Conservation (phyloP, 2,329 filamentous ascomycete species). For the Pseudogymnoascus sp. region DNA sequence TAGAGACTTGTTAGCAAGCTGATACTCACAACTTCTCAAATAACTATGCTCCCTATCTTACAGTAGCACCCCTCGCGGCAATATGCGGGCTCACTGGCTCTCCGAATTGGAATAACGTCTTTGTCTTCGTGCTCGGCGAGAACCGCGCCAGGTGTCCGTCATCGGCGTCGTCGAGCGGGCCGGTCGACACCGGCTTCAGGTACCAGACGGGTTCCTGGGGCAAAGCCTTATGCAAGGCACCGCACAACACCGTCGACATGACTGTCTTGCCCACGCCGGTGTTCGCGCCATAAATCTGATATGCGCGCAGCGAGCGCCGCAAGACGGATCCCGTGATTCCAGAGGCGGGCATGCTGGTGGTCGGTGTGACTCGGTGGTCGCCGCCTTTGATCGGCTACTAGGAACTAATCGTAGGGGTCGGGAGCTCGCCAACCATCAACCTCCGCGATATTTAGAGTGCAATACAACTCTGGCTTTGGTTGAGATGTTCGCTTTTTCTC, state of each 20-base stretch:
- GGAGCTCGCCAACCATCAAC: not conserved
- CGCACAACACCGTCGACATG: conserved; percentile 63
- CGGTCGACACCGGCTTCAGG: conserved; percentile 77
- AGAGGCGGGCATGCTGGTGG: conserved; percentile 32
- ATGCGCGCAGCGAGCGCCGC: conserved; percentile 51
- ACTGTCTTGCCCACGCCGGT: conserved; percentile 82
- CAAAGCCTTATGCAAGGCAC: conserved; percentile 43
- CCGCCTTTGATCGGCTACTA: not conserved
- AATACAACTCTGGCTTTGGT: not conserved
- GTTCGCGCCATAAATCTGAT: conserved; percentile 77
- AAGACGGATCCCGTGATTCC: conserved; percentile 51
- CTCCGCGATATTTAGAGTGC: not conserved
- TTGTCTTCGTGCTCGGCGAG: conserved; percentile 45
- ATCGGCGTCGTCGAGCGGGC: conserved; percentile 60
- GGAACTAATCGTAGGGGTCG: not conserved
- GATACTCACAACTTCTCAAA: conserved; percentile 34
- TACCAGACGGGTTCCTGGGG: conserved; percentile 48
- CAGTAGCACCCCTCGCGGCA: conserved; percentile 41
- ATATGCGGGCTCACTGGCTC: conserved; percentile 71
- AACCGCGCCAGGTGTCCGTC: conserved; percentile 52
- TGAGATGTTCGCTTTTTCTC: not conserved
- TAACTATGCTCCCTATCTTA: conserved; percentile 12
- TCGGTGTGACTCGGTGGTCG: not conserved
- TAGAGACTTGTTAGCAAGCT: conserved; percentile 24
- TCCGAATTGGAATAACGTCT: conserved; percentile 62